Conservation (phyloP, 2,329 filamentous ascomycete genomes). For the Xylariaceae sp. region DNA sequence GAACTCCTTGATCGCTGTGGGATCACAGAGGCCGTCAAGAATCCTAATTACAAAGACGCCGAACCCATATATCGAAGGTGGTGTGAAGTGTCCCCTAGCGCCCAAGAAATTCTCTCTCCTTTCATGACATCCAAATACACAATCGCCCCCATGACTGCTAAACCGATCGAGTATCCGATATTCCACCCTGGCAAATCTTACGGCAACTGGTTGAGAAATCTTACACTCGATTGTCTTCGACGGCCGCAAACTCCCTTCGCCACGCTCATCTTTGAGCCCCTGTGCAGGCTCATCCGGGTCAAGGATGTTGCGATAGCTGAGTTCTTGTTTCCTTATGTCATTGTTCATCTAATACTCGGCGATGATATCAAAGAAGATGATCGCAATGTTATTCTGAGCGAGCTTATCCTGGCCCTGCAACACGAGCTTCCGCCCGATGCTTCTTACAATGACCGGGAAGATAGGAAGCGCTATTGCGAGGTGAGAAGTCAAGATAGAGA, state of each 20-base stretch:
- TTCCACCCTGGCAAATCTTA: slow-evolving; percentile 68
- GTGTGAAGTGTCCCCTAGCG: slow-evolving; percentile 69
- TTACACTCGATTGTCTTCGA: slow-evolving; percentile 78
- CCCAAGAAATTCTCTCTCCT: slow-evolving; percentile 78
- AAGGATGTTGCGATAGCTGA: slow-evolving; percentile 83
- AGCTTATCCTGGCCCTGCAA: slow-evolving; percentile 71
- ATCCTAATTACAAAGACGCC: slow-evolving; percentile 43
- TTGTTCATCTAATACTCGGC: slow-evolving; percentile 77
- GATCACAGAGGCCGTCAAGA: slow-evolving; percentile 55
- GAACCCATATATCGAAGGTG: slow-evolving; percentile 68
- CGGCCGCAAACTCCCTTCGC: slow-evolving; percentile 72
- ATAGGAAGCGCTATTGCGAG: slow-evolving; percentile 82
- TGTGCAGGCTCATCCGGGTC: slow-evolving; percentile 77
- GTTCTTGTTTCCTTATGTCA: slow-evolving; percentile 84
- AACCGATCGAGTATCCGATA: slow-evolving; percentile 68
- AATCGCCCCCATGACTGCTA: slow-evolving; percentile 58
- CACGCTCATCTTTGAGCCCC: slow-evolving; percentile 72
- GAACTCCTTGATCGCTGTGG: slow-evolving; percentile 76
- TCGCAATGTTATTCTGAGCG: slow-evolving; percentile 61
- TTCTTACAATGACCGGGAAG: slow-evolving; percentile 62
- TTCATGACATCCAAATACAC: slow-evolving; percentile 82
- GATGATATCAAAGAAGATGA: slow-evolving; percentile 58
- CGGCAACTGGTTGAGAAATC: slow-evolving; percentile 72
- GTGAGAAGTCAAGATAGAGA: slow-evolving; percentile 42
- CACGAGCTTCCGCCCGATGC: slow-evolving; percentile 50